These are phyloP conservation scores for Yamadazyma atlantica DNA, from an alignment of 1,139 yeast species.

Conservation along the genomic window DNA sequence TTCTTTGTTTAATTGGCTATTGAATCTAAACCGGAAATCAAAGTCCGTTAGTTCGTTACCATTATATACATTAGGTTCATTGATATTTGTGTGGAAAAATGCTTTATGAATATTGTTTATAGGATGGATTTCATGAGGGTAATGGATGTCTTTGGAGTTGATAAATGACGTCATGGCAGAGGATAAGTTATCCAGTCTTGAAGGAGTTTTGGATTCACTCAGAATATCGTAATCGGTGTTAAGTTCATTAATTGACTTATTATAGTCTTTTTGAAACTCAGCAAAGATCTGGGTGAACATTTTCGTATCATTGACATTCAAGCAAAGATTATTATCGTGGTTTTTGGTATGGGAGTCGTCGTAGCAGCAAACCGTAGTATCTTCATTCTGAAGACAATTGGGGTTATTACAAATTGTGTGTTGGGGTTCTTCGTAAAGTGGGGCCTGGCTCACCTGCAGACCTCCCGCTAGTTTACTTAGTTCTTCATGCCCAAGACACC, in stretches of 20 bases:
- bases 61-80: conserved; percentile 18
- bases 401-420: conserved; percentile 13
- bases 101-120: conserved; percentile 36
- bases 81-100: conserved; percentile 46
- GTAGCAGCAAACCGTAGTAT: conserved; percentile 18
- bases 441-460: too few relatives aligned
- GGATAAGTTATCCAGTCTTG: not conserved
- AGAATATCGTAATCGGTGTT: too few relatives aligned
- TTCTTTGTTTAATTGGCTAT: conserved; percentile 21
- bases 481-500: not conserved
- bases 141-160: conserved; percentile 17
- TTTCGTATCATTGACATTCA: conserved; percentile 12
- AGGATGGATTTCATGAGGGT: conserved; percentile 43
- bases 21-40: conserved; percentile 44
- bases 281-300: conserved; percentile 16
- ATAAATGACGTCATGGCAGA: not conserved
- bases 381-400: conserved; percentile 10
- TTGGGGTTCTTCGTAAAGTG: not conserved
- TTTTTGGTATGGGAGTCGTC: conserved; percentile 13
- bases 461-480: not conserved
- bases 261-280: conserved; percentile 17
- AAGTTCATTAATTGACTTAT: conserved; percentile 2
- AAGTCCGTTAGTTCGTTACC: conserved; percentile 27
- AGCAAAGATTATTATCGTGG: conserved; percentile 31
- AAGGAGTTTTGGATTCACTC: not conserved